These are phyloP conservation scores for Boletus subparvulus DNA, from an alignment of 768 basidiomycete genomes.

Conservation along the genomic window DNA sequence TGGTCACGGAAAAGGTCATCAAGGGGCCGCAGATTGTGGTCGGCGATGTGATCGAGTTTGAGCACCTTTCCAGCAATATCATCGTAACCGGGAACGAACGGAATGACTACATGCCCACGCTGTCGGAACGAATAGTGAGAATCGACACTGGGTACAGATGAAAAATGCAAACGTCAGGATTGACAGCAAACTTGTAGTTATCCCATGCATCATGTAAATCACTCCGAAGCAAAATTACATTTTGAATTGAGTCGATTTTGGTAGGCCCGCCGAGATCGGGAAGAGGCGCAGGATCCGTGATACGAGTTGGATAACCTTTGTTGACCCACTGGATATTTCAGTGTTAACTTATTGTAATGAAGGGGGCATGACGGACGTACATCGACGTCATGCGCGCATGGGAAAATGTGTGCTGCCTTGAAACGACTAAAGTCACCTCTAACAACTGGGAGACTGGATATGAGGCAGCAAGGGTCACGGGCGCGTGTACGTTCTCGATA, in stretches of 20 bases:
- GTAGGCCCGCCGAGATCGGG: constrained; percentile 9
- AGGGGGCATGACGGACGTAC: not conserved
- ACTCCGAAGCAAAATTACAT: constrained; percentile 27
- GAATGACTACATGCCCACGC: not conserved
- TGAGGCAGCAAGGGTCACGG: not conserved
- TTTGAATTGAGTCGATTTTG: constrained; percentile 28
- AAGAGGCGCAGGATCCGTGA: constrained; percentile 17
- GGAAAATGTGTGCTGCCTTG: constrained; percentile 20
- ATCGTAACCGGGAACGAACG: not conserved
- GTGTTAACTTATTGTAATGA: not conserved
- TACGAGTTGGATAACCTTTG: constrained; percentile 17
- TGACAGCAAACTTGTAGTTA: constrained; percentile 27
- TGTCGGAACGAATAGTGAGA: not conserved
- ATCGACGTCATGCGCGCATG: constrained; percentile 25
- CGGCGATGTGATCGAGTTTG: constrained; percentile 30
- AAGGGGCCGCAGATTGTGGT: constrained; percentile 31
- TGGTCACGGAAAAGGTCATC: constrained; percentile 34
- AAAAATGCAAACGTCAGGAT: constrained; percentile 23
- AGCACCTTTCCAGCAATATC: not conserved
- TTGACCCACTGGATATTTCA: constrained; percentile 21
- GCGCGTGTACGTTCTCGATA: not conserved
- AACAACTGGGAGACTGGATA: not conserved
- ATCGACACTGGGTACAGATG: not conserved
- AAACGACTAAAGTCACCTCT: not conserved
- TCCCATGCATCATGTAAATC: constrained; percentile 28